Base-by-base conservation (phyloP, 768 basidiomycete species). In the Pulveroboletus ravenelii region DNA sequence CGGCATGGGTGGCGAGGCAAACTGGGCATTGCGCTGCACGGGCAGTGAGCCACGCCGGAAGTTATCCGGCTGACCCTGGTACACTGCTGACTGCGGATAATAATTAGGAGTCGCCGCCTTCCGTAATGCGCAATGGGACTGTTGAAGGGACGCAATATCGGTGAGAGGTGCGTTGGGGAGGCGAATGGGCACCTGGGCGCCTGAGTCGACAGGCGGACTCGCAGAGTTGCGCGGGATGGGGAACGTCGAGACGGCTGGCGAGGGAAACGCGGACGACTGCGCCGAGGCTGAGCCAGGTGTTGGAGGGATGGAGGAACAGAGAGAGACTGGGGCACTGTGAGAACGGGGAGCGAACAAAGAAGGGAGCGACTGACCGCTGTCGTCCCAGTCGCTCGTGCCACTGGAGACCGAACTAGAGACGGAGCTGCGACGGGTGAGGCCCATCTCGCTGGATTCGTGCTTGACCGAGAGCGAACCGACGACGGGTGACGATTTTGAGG, bases 331-430 rank as follows among this genome's bases (percentile, higher is more conserved):
- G 25, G 42, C 30, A 7, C 30, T 8, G 37, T 41, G 23, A 50
- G 51, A 38, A 45, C 39, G 31, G 14, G 13, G 9, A n/a, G 3
- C 20, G 29, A 41, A 18, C 8, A 15, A 2, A 15, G 14, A 2
- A 15, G 3, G 6, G 2, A 35, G 0, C n/a, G n/a, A 65, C 85
- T 62, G 64, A 88, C 87, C 77, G 70, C 70, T 79, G 66, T 89
- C 88, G 63, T 91, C 88, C 87, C 88, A 91, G 63, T 91, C 89
- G 56, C 86, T 88, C 50, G 55, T 53, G 9, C 74, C 75, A 39
- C 76, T 51, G 74, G 84, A 55, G 68, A 77, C 30, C 65, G 66
- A 61, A n/a, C 74, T 78, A 0, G 83, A 87, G 15, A 87, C 80
- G 10, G 84, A 87, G 48, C 76, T 72, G 41, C 87, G 76, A 29